Evolutionary conservation across 78 protist genomes (phyloP), one percentile per base, ranked within the genome.

Genomic region (Anaeramoeba flamelloides): DNA sequence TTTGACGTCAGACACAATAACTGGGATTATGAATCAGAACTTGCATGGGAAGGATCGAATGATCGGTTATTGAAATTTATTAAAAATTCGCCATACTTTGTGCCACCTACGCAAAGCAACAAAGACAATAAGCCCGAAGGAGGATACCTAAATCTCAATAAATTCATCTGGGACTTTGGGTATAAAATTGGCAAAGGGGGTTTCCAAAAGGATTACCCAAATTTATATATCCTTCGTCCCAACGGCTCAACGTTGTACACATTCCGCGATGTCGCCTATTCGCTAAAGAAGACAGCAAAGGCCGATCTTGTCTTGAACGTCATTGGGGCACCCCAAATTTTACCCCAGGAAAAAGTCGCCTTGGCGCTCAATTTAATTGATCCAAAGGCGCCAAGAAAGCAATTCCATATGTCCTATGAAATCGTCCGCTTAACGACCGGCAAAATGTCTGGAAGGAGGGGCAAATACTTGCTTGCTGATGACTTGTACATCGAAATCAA

Each of bases 331-430:
- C 85, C 80, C 39, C 88, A 86, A 77, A 82, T 69, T 2, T 39
- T 86, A 38, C 82, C 88, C 2, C 88, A 86, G 78, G 88, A 86
- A 77, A 86, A 86, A 64, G 88, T 86, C 33, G 33, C 36, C 32
- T 34, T 86, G 30, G 81, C 83, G 2, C 82, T 82, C 2, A 8
- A 38, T 12, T 80, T 86, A 76, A n/a, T 86, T 30, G 36, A 79
- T 65, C 75, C 81, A 36, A 81, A 81, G 26, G 79, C 76, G 1
- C 26, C 3, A 40, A 39, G 82, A 8, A 80, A 69, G 39, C 85
- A 53, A 1, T 82, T 74, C 22, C 88, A 86, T 36, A 36, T 82
- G 81, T 39, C 76, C 41, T 86, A 86, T 53, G 88, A 82, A n/a
- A 2, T 86, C 39, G 88, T 86, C 41, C 69, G 77, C 36, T 76